Base-by-base conservation (phyloP, 1,284 basidiomycete species). In the Mrakiaceae sp. region DNA sequence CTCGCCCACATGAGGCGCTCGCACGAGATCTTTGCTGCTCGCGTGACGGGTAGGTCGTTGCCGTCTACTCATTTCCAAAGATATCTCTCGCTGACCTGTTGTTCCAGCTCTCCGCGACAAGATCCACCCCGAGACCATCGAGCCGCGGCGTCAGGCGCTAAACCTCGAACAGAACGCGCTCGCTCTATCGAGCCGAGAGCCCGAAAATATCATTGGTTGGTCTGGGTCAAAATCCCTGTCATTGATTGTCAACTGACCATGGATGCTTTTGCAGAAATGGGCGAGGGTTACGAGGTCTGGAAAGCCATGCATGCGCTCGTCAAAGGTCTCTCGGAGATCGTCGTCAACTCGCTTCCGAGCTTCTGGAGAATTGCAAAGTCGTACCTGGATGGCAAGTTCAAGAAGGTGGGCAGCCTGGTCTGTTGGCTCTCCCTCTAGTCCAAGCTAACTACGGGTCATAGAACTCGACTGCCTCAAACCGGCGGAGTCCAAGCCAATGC, bases 331-430 rank as follows among this genome's bases (percentile, higher is more conserved):
- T 81, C 79, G 5, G 79, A 82, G 52, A 78, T 79, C 56, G 71
- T 83, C 6, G 68, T 79, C 0, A 73, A 76, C 27, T 83, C 86
- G 1, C 80, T 99, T 56, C 92, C 94, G 3, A 90, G 84, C 70
- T 98, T 97, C 76, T 97, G 93, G 92, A 86, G 86, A 70, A 89
- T 99, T 54, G 87, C 89, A 0, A 90, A 86, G 75, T 85, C 83
- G 12, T 95, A 94, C 74, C 85, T 93, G 75, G 92, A 96, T 55
- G 94, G 93, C 3, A 90, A 87, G 74, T 92, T 88, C 74, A 87
- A 85, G 74, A 89, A 86, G 80, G 90, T 72, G 16, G 40, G 12
- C 5, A 27, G 6, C 3, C 11, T 39, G 3, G 3, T 42, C n/a
- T 14, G 44, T 14, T 57, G 9, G 47, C 16, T 44, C 3, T 4